Base-by-base conservation (phyloP, 1,284 basidiomycete genomes). In the Ustilago hordei region DNA sequence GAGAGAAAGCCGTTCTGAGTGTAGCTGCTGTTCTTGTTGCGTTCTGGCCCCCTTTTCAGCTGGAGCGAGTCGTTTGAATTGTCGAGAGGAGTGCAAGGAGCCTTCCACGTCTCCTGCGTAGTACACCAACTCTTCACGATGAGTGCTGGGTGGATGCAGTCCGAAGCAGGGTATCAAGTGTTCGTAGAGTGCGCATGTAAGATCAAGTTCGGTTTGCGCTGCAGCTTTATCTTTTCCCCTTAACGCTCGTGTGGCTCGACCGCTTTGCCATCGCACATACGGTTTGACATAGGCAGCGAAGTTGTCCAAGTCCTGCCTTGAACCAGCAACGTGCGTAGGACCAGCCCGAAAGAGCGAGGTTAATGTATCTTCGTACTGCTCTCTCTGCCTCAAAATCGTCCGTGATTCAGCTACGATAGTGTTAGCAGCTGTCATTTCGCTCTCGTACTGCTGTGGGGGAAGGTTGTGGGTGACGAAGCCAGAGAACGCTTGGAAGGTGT, bases 371-470 rank as follows among this genome's bases (percentile, higher is more conserved):
- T 85, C 83, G 58, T 61, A 75, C 35, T 66, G 60, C 55, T 81
- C 79, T 12, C 75, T 60, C 23, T 65, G 64, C 2, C 67, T 55
- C 45, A 60, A 55, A 8, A 66, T 41, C 7, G 48, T 45, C 55
- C 66, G 61, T 3, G 78, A 67, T 4, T 68, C 63, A 17, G 77
- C 70, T 32, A 78, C 75, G 13, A 65, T 34, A 39, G 57, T 60
- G 47, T 81, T 80, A 4, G 82, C 79, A 2, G 75, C 64, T 7
- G 79, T 60, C 77, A 85, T 81, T 28, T 71, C 70, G 41, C 38
- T 23, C 61, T 85, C 84, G 65, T 85, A 85, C 35, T 63, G 74
- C 13, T 78, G 66, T 9, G 81, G 57, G 2, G 80, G 78, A 32
- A 81, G 54, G 59, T 79, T 54, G 4, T 65, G 45, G 0, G 78